phyloP scores from a whole-genome alignment of 2,329 filamentous ascomycete species.

The Penicillium olsonii region DNA sequence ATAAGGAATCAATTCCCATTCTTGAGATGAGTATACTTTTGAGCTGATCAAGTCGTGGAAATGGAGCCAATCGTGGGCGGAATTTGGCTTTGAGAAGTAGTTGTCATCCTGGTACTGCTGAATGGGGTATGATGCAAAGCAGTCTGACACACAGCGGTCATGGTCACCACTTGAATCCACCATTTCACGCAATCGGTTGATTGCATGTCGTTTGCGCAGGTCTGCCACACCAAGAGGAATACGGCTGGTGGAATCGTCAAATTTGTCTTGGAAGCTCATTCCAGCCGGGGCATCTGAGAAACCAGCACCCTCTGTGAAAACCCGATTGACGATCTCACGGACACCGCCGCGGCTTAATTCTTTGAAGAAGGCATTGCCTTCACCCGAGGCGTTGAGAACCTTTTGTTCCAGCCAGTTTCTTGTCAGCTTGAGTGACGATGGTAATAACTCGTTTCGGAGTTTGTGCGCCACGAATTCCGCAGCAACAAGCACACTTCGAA shows the following conservation, averaged over 20 bases:
- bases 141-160: constrained; percentile 66
- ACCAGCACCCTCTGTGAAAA: constrained; percentile 66
- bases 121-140: constrained; percentile 82
- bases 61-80: constrained; percentile 90
- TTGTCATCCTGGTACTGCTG: constrained; percentile 93
- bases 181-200: constrained; percentile 61
- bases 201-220: constrained; percentile 60
- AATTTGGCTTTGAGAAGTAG: constrained; percentile 81
- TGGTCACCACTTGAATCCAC: constrained; percentile 63
- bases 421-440: constrained; percentile 50
- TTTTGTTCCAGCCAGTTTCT: constrained; percentile 63
- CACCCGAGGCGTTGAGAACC: constrained; percentile 54
- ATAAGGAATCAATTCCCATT: constrained; percentile 90
- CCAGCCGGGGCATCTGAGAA: constrained; percentile 51
- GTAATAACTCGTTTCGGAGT: constrained; percentile 47
- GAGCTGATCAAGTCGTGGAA: constrained; percentile 86
- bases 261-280: constrained; percentile 39
- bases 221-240: constrained; percentile 59
- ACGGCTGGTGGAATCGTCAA: constrained; percentile 26
- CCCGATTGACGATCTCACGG: constrained; percentile 65
- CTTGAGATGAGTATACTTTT: constrained; percentile 77
- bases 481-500: constrained; percentile 65
- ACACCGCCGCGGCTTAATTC: constrained; percentile 64
- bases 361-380: constrained; percentile 55
- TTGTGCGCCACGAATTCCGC: constrained; percentile 67